Percentiles rank a stretch among this genome's conserved stretches.
These are phyloP conservation scores for Aspergillus avenaceus DNA, from an alignment of 495 filamentous ascomycete species.

Conservation along the genomic window DNA sequence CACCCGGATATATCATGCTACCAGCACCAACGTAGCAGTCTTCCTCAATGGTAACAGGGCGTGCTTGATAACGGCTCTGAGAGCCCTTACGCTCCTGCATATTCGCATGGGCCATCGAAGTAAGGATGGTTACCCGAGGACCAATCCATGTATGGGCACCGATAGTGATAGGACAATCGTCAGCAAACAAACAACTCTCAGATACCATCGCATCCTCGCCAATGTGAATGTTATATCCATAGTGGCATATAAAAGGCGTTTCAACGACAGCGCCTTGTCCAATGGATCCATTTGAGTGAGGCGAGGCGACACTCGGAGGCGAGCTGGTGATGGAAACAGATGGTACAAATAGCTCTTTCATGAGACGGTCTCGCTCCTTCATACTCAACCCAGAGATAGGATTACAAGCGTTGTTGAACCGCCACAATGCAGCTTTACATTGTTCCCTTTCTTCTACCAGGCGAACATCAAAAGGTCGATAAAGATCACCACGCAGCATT, in stretches of 20 bases:
- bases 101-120: conserved; percentile 70
- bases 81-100: conserved; percentile 71
- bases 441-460: conserved; percentile 81
- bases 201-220: conserved; percentile 85
- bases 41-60: conserved; percentile 74
- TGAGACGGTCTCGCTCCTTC: conserved; percentile 73
- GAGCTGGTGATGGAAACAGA: conserved; percentile 40
- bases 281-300: conserved; percentile 52
- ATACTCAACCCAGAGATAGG: conserved; percentile 70
- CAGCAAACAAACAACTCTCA: conserved; percentile 81
- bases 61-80: conserved; percentile 66
- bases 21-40: conserved; percentile 88
- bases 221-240: conserved; percentile 90
- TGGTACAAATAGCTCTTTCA: conserved; percentile 65
- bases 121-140: conserved; percentile 83
- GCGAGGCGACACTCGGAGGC: conserved; percentile 36
- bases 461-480: conserved; percentile 71
- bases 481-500: conserved; percentile 83
- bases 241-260: conserved; percentile 89
- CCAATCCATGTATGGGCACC: conserved; percentile 77
- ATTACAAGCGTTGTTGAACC: conserved; percentile 87
- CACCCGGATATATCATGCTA: conserved; percentile 70
- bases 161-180: conserved; percentile 69
- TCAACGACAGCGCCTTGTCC: conserved; percentile 78
- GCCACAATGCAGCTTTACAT: conserved; percentile 78